A percentile compares a stretch with the other conserved stretches of the same genome.
phyloP scores from a whole-genome alignment of 371 early-diverging fungal species.

The Apophysomyces variabilis region DNA sequence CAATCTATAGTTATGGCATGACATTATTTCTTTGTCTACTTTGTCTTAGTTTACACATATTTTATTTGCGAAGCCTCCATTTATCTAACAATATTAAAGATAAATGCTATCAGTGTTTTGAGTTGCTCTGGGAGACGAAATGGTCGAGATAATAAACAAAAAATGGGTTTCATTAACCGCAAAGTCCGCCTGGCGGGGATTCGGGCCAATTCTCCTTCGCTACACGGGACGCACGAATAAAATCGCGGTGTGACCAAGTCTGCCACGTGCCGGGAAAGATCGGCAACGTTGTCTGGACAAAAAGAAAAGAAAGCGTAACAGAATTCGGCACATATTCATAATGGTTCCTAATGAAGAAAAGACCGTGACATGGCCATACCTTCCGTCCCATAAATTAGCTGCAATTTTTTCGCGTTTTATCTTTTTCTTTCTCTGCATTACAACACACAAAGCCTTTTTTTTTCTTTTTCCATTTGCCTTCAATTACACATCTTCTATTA shows the following conservation, averaged over 20 bases:
- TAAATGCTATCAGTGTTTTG: no score
- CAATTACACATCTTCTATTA: not conserved
- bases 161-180: not conserved
- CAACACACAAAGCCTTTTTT: not conserved
- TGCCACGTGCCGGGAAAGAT: conserved; percentile 10
- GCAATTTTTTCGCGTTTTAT: conserved; percentile 1
- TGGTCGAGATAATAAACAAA: not conserved
- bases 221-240: conserved; percentile 8
- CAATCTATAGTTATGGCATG: no score
- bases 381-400: conserved; percentile 7
- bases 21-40: no score
- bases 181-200: conserved; percentile 6
- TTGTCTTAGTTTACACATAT: no score
- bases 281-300: conserved; percentile 7
- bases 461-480: not conserved
- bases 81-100: no score
- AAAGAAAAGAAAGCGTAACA: not conserved
- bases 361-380: not conserved
- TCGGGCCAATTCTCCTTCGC: conserved; percentile 3
- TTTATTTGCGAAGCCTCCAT: no score
- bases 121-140: not conserved
- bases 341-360: conserved; percentile 9
- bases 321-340: conserved; percentile 3
- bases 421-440: not conserved
- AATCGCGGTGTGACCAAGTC: conserved; percentile 12